Evolutionary conservation across 805 yeast genomes (phyloP), one percentile per base, ranked within the genome.

Genomic region (Grigorovia humatica): DNA sequence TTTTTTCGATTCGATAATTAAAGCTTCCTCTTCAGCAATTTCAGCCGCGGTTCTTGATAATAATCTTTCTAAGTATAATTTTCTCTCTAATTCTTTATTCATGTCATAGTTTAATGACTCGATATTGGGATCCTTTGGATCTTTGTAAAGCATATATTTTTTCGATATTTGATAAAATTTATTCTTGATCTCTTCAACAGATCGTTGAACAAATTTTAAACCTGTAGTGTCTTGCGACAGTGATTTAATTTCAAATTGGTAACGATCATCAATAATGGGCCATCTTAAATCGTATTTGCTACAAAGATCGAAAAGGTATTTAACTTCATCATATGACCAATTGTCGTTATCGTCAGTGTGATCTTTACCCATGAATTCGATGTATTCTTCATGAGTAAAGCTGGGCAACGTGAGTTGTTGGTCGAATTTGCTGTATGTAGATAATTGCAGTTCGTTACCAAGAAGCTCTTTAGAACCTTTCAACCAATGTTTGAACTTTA

Each of bases 1-100:
- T 57, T 91, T 82, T 48, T 95, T 79, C 2, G 97, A 95, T 65
- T 93, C 99, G 32, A 91, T 82, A 11, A 93, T 87, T 48, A 93
- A 73, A 0, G 96, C 88, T 66, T 93, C 98, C 64, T 93, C 99
- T 70, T 93, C 99, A 0, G 98, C 98, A 46, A 93, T 87, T 65
- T 93, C 99, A 0, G 97, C 95, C 0, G 99, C 97, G 2, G 91
- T 81, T 58, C 99, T 74, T 41, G 81, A 81, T 44, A 91, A 73
- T 42, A 93, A 71, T 54, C 87, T 79, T 59, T 82, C 83, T 46
- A 93, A 69, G 63, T 91, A 91, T 49, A 78, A 78, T 59, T 93
- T 93, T 55, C 99, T 78, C 58, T 83, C 88, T 19, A 76, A 54
- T 65, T 93, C 99, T 57, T 79, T 81, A 7, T 76, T 75, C 58